Percentiles rank a stretch among this genome's conserved stretches.
These are phyloP conservation scores for Hamamelis virginiana DNA, from an alignment of 164 flowering plant genomes.

Conservation along the genomic window DNA sequence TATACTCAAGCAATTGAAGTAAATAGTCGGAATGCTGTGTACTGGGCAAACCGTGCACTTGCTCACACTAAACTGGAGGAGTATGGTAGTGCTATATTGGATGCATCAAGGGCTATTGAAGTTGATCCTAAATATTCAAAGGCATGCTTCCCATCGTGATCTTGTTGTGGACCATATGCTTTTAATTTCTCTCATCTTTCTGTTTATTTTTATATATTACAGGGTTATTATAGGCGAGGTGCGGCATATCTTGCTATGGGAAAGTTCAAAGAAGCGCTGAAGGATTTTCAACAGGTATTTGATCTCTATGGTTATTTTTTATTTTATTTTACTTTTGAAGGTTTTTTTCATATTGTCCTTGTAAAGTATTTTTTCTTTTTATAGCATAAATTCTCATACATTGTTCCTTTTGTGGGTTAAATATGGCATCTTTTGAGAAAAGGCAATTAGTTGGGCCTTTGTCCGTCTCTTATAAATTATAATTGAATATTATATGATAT, in stretches of 20 bases:
- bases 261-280: conserved; percentile 93
- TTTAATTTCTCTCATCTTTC: conserved; percentile 8
- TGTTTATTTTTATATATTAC: conserved; percentile 22
- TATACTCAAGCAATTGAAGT: conserved; percentile 83
- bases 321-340: not conserved
- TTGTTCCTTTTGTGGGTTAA: no score
- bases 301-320: not conserved
- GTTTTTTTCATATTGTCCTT: not conserved
- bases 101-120: conserved; percentile 92
- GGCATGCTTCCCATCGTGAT: conserved; percentile 36
- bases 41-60: conserved; percentile 95
- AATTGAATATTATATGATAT: no score
- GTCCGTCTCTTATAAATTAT: no score
- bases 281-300: conserved; percentile 93
- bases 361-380: not conserved
- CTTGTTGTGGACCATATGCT: not conserved
- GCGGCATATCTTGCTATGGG: conserved; percentile 98
- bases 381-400: no score
- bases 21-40: conserved; percentile 74
- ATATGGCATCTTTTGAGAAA: no score
- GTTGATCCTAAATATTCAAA: conserved; percentile 88
- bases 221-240: conserved; percentile 97
- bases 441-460: no score
- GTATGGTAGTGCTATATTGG: conserved; percentile 93
- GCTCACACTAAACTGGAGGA: conserved; percentile 95